A percentile compares a stretch with the other conserved stretches of the same genome.
Conservation (phyloP, 2,329 filamentous ascomycete species). For the Aspergillus fijiensis region DNA sequence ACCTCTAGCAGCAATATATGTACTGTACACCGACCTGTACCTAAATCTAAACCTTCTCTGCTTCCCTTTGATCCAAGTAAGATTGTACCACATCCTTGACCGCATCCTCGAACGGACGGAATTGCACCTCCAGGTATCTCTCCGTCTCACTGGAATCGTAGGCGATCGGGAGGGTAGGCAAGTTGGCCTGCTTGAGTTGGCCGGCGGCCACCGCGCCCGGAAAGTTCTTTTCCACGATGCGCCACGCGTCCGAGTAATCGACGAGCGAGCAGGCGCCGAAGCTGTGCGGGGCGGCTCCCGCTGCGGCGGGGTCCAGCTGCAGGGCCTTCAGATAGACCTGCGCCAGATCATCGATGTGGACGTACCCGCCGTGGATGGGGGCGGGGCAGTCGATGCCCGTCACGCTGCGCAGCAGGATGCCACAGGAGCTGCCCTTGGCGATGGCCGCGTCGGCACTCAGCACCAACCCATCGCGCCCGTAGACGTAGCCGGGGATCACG, state of each 20-base stretch:
- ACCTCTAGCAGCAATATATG: too few species aligned
- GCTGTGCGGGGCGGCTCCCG: neutral
- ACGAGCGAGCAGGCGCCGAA: neutral
- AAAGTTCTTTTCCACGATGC: neutral
- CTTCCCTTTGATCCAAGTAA: neutral
- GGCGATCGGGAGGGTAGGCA: neutral
- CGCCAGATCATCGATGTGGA: constrained; percentile 14
- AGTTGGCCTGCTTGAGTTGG: neutral
- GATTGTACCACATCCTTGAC: neutral
- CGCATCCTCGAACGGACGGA: neutral
- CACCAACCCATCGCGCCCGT: neutral
- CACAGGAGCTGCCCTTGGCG: neutral
- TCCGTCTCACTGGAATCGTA: neutral
- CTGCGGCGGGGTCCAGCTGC: neutral
- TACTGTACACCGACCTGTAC: too few species aligned
- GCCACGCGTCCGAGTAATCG: neutral
- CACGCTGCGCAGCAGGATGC: neutral
- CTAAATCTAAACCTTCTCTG: neutral
- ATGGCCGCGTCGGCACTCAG: neutral
- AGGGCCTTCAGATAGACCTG: constrained; percentile 4
- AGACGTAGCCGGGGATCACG: neutral
- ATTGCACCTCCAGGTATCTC: neutral
- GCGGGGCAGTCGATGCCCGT: constrained; percentile 1
- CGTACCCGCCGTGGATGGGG: constrained; percentile 11
- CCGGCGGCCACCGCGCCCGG: neutral